Evolutionary conservation across 23 red algal species (phyloP).

Genomic region (Pyropia yezoensis): DNA sequence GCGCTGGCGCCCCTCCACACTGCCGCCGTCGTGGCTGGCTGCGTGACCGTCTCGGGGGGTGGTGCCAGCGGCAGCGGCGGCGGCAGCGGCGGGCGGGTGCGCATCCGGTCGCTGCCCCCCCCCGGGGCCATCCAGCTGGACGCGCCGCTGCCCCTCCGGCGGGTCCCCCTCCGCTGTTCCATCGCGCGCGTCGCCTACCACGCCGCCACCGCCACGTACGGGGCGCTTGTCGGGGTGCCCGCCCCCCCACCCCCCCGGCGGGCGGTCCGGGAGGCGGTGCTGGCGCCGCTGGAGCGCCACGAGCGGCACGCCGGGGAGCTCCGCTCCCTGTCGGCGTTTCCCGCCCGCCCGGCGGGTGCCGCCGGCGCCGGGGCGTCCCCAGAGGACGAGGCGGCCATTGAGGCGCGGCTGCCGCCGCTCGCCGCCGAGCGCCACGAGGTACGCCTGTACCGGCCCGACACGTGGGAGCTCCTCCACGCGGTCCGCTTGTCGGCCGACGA

Average conservation of each 20-base stretch:
- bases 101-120: conserved; percentile 32
- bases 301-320: no score
- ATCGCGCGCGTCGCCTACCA: conserved; percentile 57
- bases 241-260: no score
- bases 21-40: no score
- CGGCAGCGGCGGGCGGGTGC: background rate
- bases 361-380: background rate
- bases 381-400: background rate
- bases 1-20: no score
- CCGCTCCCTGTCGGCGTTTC: no score
- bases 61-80: no score
- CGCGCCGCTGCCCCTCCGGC: conserved; percentile 41
- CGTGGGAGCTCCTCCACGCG: conserved; percentile 73
- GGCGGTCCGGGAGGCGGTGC: no score
- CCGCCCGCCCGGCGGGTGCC: no score
- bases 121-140: conserved; percentile 35
- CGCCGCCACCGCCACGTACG: conserved; percentile 44
- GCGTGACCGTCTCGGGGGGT: no score
- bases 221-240: conserved; percentile 15
- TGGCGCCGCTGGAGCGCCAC: no score
- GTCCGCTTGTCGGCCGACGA: conserved; percentile 54
- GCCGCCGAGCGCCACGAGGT: conserved; percentile 70
- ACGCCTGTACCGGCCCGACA: conserved; percentile 67
- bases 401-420: conserved; percentile 42
- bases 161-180: conserved; percentile 53